These are phyloP conservation scores for Phragmites australis DNA, from an alignment of 176 grass and related monocot genomes.

Conservation along the genomic window DNA sequence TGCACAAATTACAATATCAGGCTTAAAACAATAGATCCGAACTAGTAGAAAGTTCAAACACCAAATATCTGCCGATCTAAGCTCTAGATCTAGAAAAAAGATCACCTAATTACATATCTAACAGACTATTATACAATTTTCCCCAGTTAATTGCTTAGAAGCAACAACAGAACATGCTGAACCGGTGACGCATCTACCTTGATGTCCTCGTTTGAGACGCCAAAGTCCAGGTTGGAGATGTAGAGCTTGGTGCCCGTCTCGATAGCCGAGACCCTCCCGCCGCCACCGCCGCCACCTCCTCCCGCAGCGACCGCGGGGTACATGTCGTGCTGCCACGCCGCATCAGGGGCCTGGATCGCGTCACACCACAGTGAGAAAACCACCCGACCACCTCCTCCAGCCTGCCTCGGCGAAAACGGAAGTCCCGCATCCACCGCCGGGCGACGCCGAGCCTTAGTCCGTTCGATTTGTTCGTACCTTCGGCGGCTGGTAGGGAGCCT, in stretches of 20 bases:
- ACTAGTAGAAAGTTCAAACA: background rate
- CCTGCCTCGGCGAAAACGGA: conserved; percentile 32
- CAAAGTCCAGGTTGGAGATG: conserved; percentile 94
- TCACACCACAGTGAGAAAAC: conserved; percentile 86
- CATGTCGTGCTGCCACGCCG: conserved; percentile 93
- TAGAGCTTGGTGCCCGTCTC: conserved; percentile 90
- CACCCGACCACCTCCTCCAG: conserved; percentile 38
- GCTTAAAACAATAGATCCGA: background rate
- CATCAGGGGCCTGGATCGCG: conserved; percentile 86
- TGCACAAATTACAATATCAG: background rate
- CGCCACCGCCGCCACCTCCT: conserved; percentile 29
- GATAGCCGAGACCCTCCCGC: conserved; percentile 65
- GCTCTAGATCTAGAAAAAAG: conserved; percentile 29
- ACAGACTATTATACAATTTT: background rate
- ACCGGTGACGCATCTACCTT: conserved; percentile 56
- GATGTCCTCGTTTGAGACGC: conserved; percentile 92
- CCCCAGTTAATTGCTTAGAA: background rate
- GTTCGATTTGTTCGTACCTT: conserved; percentile 84
- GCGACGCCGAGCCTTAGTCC: conserved; percentile 38
- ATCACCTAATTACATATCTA: background rate
- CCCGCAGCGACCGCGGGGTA: conserved; percentile 45
- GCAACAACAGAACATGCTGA: background rate
- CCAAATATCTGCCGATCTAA: background rate
- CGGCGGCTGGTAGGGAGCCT: conserved; percentile 65
- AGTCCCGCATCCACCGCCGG: conserved; percentile 46